Evolutionary conservation across 2,329 filamentous ascomycete species (phyloP).

Genomic region (Xylaria sp.): DNA sequence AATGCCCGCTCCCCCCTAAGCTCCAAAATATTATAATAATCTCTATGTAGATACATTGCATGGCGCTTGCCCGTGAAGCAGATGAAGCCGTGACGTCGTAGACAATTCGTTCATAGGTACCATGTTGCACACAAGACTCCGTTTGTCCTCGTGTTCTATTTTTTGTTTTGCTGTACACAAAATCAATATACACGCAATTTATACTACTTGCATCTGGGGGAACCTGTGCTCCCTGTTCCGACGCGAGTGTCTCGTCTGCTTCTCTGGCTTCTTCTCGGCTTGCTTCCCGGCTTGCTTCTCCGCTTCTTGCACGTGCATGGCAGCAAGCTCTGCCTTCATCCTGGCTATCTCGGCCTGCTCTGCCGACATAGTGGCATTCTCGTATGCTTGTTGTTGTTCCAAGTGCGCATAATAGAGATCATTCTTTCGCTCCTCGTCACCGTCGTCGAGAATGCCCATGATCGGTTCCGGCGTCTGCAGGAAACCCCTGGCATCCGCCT

Average conservation of each 20-base stretch:
- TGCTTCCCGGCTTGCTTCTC: conserved; percentile 38
- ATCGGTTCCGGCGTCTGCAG: conserved; percentile 48
- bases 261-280: conserved; percentile 32
- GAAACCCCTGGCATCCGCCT: conserved; percentile 49
- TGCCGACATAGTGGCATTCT: conserved; percentile 42
- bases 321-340: conserved; percentile 47
- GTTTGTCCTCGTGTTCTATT: conserved; percentile 20
- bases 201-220: conserved; percentile 38
- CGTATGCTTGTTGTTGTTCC: conserved; percentile 44
- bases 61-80: conserved; percentile 30
- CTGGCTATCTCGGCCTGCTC: conserved; percentile 46
- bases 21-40: conserved; percentile 35
- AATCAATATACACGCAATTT: conserved; percentile 24
- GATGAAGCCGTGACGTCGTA: conserved; percentile 37
- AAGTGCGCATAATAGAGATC: conserved; percentile 43
- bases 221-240: conserved; percentile 36
- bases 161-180: conserved; percentile 26
- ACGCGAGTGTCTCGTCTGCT: conserved; percentile 28
- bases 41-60: conserved; percentile 35
- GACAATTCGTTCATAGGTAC: conserved; percentile 31
- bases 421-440: conserved; percentile 48
- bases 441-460: conserved; percentile 48
- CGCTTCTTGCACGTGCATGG: conserved; percentile 35
- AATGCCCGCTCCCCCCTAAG: conserved; percentile 23
- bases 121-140: conserved; percentile 25